A percentile compares a stretch with the other conserved stretches of the same genome.
Evolutionary conservation across 2,329 filamentous ascomycete genomes (phyloP).

Genomic region (Emmonsia crescens): DNA sequence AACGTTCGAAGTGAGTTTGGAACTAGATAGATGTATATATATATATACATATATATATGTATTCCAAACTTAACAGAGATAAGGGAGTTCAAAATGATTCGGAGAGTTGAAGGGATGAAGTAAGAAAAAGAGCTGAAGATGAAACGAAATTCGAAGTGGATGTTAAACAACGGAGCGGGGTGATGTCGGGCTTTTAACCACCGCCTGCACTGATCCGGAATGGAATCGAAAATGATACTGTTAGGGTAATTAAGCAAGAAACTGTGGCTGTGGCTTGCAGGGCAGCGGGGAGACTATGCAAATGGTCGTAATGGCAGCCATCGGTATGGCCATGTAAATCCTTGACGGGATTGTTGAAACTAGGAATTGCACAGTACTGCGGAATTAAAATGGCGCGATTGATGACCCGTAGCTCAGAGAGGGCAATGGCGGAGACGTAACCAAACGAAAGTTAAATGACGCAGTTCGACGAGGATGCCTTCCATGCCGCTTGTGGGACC

Average conservation of each 20-base stretch:
- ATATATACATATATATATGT: too few relatives aligned
- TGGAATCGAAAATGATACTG: not conserved
- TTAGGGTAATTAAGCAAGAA: not conserved
- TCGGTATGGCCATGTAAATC: not conserved
- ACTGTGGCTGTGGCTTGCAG: not conserved
- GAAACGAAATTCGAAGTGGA: not conserved
- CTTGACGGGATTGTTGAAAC: not conserved
- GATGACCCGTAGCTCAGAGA: not conserved
- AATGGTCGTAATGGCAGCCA: not conserved
- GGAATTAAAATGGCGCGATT: not conserved
- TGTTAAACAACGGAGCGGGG: not conserved
- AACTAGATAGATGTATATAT: not conserved
- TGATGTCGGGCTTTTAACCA: not conserved
- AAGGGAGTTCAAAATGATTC: not conserved
- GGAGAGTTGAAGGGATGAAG: not conserved
- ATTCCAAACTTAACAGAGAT: not conserved
- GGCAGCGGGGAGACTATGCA: not conserved
- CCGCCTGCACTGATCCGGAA: not conserved
- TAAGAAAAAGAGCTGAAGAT: not conserved
- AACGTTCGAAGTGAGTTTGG: not conserved
- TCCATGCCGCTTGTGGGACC: not conserved
- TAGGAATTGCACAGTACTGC: not conserved
- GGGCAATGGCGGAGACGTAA: not conserved
- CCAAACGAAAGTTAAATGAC: not conserved
- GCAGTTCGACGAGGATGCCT: not conserved